Evolutionary conservation across 768 basidiomycete genomes (phyloP), one percentile per base, ranked within the genome.

Genomic region (Leucocoprinus birnbaumii): DNA sequence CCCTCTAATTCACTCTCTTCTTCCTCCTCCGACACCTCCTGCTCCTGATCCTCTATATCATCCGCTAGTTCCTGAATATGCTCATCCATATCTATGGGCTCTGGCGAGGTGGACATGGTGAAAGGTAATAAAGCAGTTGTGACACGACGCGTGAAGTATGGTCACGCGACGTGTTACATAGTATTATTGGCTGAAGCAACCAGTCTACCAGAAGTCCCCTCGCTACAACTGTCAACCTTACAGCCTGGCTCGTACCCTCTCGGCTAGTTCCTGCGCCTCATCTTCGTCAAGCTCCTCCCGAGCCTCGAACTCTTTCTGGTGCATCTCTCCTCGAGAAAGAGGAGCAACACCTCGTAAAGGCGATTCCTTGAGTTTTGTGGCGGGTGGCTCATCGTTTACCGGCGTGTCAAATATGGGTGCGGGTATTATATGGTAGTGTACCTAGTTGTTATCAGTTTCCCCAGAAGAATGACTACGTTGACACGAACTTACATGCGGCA

Each of bases 391-490:
- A 51, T 40, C 27, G 57, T 53, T 43, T 52, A 48, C 34, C 60
- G 51, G 35, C 10, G 65, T 53, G 51, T 58, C 68, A 56, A 80
- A 74, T 26, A 57, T 71, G 2, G 88, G 88, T 1, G 88, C 87
- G 1, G 87, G 88, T 52, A 90, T 84, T 48, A 90, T 77, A 65
- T 90, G 88, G 63, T 84, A 88, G 65, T 89, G 88, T 26, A 89
- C 87, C 86, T 88, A 55, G 31, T 45, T 13, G 42, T 24, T 14
- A 45, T 46, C 37, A 24, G 57, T 48, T 24, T 25, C 10, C 48
- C 8, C 25, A 31, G 43, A 41, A 54, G 21, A 24, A 53, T 22
- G 5, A 31, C 42, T 4, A 19, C 37, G 48, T 41, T 24, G 46
- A 9, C 5, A 34, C 3, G 41, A 18, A 63, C 81, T 55, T 58